Evolutionary conservation across 257 asterid species (phyloP).

Genomic region (Plantago major): DNA sequence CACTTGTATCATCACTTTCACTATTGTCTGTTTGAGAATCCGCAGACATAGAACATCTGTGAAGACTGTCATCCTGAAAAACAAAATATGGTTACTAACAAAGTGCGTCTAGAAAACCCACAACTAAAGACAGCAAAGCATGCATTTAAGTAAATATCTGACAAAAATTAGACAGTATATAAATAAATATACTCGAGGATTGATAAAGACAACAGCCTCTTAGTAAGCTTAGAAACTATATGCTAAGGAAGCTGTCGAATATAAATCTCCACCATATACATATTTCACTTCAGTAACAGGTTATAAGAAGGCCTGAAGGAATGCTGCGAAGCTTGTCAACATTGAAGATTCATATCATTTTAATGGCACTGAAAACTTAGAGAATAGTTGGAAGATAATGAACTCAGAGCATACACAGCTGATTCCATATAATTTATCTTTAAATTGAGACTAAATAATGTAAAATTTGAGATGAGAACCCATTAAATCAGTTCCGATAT

Average conservation of each 20-base stretch:
- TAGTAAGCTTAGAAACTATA: constrained; percentile 15
- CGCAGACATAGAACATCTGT: constrained; percentile 77
- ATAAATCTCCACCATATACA: too few relatives aligned
- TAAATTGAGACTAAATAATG: too few relatives aligned
- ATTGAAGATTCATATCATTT: too few relatives aligned
- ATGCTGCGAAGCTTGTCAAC: too few relatives aligned
- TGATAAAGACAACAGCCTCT: constrained; percentile 15
- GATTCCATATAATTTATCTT: too few relatives aligned
- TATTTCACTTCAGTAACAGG: too few relatives aligned
- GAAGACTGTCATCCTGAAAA: constrained; percentile 67
- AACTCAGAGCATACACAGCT: too few relatives aligned
- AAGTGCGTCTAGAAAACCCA: constrained; percentile 10
- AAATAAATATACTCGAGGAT: neutral
- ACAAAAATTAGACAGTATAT: constrained; percentile 11
- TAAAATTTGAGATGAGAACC: too few relatives aligned
- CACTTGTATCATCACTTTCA: constrained; percentile 69
- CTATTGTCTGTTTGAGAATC: constrained; percentile 72
- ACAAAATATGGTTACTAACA: constrained; percentile 16
- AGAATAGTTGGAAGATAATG: too few relatives aligned
- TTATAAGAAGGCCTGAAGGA: too few relatives aligned
- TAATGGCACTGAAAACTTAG: too few relatives aligned
- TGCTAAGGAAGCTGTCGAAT: neutral
- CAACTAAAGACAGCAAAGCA: constrained; percentile 11
- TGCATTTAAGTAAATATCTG: constrained; percentile 9
- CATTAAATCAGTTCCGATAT: too few relatives aligned